These are phyloP conservation scores for Penicillium maclennaniae DNA, from an alignment of 495 filamentous ascomycete species.

Conservation along the genomic window DNA sequence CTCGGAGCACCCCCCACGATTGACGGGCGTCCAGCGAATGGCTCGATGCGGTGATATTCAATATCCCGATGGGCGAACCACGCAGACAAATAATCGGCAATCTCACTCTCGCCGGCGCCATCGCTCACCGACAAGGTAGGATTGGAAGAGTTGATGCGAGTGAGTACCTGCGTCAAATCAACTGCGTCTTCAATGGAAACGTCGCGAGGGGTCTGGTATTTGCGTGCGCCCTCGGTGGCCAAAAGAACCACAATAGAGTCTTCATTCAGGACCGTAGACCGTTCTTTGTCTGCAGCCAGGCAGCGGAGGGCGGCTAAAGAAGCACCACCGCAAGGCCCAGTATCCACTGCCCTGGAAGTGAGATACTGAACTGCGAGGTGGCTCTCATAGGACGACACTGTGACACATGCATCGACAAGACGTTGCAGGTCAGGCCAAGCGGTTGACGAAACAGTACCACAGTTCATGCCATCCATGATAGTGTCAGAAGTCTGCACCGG, in stretches of 20 bases:
- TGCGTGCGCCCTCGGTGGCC: conserved; percentile 45
- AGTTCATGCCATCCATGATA: conserved; percentile 68
- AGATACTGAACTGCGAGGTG: conserved; percentile 52
- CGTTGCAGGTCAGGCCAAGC: conserved; percentile 56
- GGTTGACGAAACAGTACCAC: conserved; percentile 58
- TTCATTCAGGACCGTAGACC: conserved; percentile 27
- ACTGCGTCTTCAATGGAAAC: conserved; percentile 34
- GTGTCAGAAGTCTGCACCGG: conserved; percentile 47
- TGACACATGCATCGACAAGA: conserved; percentile 56
- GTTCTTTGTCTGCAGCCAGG: conserved; percentile 27
- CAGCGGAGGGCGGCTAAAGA: conserved; percentile 54
- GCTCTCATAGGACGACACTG: conserved; percentile 53
- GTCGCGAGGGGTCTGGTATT: conserved; percentile 30
- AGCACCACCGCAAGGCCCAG: conserved; percentile 64
- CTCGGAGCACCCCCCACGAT: conserved; percentile 43
- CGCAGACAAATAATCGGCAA: conserved; percentile 36
- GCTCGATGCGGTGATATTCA: conserved; percentile 42
- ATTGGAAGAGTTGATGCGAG: conserved; percentile 44
- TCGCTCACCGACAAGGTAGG: conserved; percentile 33
- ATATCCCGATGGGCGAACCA: conserved; percentile 47
- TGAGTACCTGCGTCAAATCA: conserved; percentile 35
- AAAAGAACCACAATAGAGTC: conserved; percentile 53
- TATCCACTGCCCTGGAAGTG: conserved; percentile 36
- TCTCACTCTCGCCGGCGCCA: conserved; percentile 40
- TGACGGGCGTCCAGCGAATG: conserved; percentile 39